Percentiles rank a stretch among this genome's conserved stretches.
Evolutionary conservation across 2,329 filamentous ascomycete genomes (phyloP).

Genomic region (Fusarium bulbicola): DNA sequence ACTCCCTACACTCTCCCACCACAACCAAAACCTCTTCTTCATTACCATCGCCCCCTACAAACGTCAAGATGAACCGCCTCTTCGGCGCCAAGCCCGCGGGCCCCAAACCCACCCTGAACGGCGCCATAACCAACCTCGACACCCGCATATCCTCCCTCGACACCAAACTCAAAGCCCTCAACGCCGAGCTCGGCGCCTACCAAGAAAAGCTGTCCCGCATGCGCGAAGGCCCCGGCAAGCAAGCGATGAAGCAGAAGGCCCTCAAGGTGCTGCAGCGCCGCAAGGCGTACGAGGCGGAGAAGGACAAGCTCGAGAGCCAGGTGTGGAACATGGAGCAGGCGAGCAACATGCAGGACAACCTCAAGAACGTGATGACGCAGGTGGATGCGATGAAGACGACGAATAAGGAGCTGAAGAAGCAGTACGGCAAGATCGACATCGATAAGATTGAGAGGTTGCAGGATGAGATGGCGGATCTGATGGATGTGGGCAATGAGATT

Average conservation of each 20-base stretch:
- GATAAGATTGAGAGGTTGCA: slow-evolving; percentile 98
- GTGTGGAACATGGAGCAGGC: slow-evolving; percentile 99
- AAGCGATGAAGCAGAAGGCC: slow-evolving; percentile 91
- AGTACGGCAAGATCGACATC: slow-evolving; percentile 97
- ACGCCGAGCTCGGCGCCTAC: slow-evolving; percentile 88
- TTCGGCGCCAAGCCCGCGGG: slow-evolving; percentile 89
- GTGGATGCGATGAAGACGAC: slow-evolving; percentile 98
- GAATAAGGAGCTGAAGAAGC: slow-evolving; percentile 88
- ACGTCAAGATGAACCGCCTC: slow-evolving; percentile 84
- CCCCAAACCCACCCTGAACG: slow-evolving; percentile 88
- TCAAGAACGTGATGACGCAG: slow-evolving; percentile 98
- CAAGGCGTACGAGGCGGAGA: slow-evolving; percentile 93
- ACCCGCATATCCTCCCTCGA: slow-evolving; percentile 86
- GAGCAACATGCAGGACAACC: slow-evolving; percentile 97
- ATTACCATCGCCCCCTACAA: rapidly evolving
- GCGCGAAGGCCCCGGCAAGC: slow-evolving; percentile 95
- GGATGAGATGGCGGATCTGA: slow-evolving; percentile 98
- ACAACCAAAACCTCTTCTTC: neutral
- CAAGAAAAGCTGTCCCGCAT: slow-evolving; percentile 89
- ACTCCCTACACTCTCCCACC: neutral
- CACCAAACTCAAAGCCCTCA: slow-evolving; percentile 92
- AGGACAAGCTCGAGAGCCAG: slow-evolving; percentile 92
- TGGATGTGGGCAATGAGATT: slow-evolving; percentile 98
- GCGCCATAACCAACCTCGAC: slow-evolving; percentile 87
- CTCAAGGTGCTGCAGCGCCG: slow-evolving; percentile 93